These are phyloP conservation scores for Penstemon barbatus DNA, from an alignment of 257 asterid species.

Conservation along the genomic window DNA sequence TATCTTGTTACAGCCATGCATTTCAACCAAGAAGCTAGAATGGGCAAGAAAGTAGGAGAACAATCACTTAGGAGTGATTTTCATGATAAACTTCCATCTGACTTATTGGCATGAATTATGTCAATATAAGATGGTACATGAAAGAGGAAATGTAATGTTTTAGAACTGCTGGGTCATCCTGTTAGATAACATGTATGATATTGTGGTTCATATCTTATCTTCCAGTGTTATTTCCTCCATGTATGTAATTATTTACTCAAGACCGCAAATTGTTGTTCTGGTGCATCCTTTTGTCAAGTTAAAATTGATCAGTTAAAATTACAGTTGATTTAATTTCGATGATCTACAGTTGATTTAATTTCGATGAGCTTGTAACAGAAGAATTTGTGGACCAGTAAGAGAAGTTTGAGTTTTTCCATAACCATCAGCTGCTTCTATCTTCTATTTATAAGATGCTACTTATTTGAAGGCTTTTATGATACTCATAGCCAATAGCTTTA, in stretches of 20 bases:
- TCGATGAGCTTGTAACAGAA: not conserved
- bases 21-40: conserved; percentile 18
- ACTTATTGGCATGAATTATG: conserved; percentile 8
- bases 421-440: not conserved
- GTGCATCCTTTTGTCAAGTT: conserved; percentile 11
- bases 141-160: not conserved
- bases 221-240: not conserved
- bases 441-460: not conserved
- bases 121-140: not conserved
- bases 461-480: conserved; percentile 12
- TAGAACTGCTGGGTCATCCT: conserved; percentile 5
- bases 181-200: conserved; percentile 7
- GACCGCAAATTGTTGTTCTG: conserved; percentile 16
- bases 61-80: not conserved
- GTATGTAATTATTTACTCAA: conserved; percentile 6
- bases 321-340: conserved; percentile 11
- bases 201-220: not conserved
- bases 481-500: conserved; percentile 15
- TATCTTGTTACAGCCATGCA: conserved; percentile 8
- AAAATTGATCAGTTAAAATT: conserved; percentile 17
- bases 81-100: conserved; percentile 12
- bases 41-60: not conserved
- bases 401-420: not conserved
- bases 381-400: conserved; percentile 9
- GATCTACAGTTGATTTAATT: conserved; percentile 16